Percentiles rank a stretch among this genome's conserved stretches.
These are phyloP conservation scores for Boletus rubroflammeus DNA, from an alignment of 768 basidiomycete genomes.

Conservation along the genomic window DNA sequence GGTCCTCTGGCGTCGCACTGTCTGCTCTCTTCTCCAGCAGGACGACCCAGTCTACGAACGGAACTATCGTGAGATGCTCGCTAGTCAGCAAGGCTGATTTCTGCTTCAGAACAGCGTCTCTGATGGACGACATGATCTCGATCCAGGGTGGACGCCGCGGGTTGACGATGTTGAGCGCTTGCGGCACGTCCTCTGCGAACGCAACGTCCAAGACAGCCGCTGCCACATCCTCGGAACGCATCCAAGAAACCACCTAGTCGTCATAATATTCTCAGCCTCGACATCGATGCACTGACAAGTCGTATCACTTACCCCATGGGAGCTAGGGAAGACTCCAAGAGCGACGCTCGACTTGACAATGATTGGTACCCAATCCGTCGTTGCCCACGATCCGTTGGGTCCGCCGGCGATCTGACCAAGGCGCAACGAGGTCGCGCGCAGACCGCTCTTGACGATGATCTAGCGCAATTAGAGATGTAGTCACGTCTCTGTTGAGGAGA, in stretches of 20 bases:
- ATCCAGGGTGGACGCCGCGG: conserved; percentile 34
- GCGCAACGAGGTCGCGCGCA: conserved; percentile 24
- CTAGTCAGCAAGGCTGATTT: conserved; percentile 1
- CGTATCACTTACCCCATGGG: conserved; percentile 30
- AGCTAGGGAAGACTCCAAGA: conserved; percentile 30
- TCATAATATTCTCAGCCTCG: not conserved
- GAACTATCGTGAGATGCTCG: conserved; percentile 19
- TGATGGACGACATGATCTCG: conserved; percentile 23
- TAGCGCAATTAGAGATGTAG: not conserved
- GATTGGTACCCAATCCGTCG: conserved; percentile 34
- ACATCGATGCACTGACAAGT: not conserved
- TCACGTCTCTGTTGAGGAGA: not conserved
- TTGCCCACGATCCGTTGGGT: conserved; percentile 34
- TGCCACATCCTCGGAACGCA: conserved; percentile 36
- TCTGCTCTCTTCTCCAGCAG: conserved; percentile 26
- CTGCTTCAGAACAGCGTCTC: conserved; percentile 13
- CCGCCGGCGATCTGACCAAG: conserved; percentile 36
- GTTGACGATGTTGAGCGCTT: conserved; percentile 37
- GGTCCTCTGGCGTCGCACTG: conserved; percentile 4
- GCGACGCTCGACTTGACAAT: conserved; percentile 32
- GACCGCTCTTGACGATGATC: conserved; percentile 27
- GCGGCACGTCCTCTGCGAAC: conserved; percentile 19
- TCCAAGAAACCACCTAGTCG: conserved; percentile 33
- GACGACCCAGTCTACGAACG: conserved; percentile 31
- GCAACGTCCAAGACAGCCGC: conserved; percentile 33